Evolutionary conservation across 768 basidiomycete species (phyloP), one percentile per base, ranked within the genome.

Genomic region (Tylopilus felleus): DNA sequence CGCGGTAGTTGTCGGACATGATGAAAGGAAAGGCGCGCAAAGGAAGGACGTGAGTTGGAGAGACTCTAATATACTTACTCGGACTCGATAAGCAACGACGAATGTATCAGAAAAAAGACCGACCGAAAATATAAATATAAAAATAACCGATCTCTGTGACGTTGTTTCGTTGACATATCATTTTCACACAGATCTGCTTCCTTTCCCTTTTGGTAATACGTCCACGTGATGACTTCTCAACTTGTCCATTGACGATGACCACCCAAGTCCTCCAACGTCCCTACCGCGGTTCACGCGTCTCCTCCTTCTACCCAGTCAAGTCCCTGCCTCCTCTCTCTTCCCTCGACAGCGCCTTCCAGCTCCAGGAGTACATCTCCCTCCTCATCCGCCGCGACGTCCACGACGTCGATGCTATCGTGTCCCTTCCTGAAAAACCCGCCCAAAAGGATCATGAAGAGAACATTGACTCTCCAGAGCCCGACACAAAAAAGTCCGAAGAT

Each of bases 321-420:
- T 76, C 64, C 8, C 75, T 90, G 2, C 88, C 89, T 0, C 79
- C 85, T 0, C 78, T 89, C 28, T 75, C 88, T 0, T 81, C 85
- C 1, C 75, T 96, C 28, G 88, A 95, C 73, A 94, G 91, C 69
- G 91, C 93, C 0, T 97, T 96, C 67, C 93, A 96, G 66, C 80
- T 96, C 8, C 93, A 96, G 64, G 96, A 98, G 66, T 96, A 93
- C 72, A 90, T 98, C 42, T 87, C 93, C 1, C 77, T 91, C 28
- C 82, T 96, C 58, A 90, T 96, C 53, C 83, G 88, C 16, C 76
- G 82, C 25, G 86, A 98, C 72, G 88, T 93, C 0, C 92, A 95
- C 72, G 89, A 97, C 67, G 88, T 98, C 19, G 82, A 90, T 38
- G 70, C 80, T 8, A 88, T 98, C 39, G 84, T 93, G 0, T 77